Evolutionary conservation across 768 basidiomycete genomes (phyloP).

Genomic region (Exidia glandulosa): DNA sequence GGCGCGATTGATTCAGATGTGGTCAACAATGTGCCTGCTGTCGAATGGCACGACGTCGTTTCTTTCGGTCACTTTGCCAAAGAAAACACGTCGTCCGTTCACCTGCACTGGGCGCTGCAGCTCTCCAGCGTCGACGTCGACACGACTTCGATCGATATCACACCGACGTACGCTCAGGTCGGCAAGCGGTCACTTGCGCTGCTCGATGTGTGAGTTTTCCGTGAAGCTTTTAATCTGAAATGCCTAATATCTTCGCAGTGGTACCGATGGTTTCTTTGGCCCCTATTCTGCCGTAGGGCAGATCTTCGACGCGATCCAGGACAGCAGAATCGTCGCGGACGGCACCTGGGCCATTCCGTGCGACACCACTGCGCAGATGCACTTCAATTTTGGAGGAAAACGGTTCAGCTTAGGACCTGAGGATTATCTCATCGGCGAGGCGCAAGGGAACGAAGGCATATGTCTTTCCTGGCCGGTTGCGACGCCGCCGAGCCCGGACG

Average conservation of each 20-base stretch:
- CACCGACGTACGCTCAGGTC: constrained; percentile 52
- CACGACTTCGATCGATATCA: constrained; percentile 36
- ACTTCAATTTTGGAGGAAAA: constrained; percentile 55
- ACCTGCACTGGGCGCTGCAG: constrained; percentile 66
- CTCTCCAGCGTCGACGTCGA: constrained; percentile 50
- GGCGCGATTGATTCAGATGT: constrained; percentile 69
- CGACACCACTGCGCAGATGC: constrained; percentile 41
- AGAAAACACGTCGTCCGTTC: constrained; percentile 46
- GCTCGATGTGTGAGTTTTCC: constrained; percentile 52
- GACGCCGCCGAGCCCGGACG: constrained; percentile 52
- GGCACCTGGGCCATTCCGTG: constrained; percentile 71
- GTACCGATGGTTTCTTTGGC: constrained; percentile 60
- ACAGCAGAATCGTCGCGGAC: constrained; percentile 58
- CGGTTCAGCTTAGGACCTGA: constrained; percentile 60
- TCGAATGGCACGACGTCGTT: constrained; percentile 66
- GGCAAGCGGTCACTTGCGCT: constrained; percentile 52
- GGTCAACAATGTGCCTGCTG: constrained; percentile 44
- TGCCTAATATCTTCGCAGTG: constrained; percentile 28
- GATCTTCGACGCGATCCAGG: constrained; percentile 43
- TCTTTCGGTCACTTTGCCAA: constrained; percentile 55
- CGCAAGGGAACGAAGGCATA: constrained; percentile 47
- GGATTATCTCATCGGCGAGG: constrained; percentile 68
- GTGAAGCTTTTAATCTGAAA: not conserved
- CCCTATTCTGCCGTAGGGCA: constrained; percentile 69
- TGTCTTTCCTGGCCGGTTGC: constrained; percentile 72